Conservation (phyloP, 2,329 filamentous ascomycete species). For the Tolypocladium tundrense region DNA sequence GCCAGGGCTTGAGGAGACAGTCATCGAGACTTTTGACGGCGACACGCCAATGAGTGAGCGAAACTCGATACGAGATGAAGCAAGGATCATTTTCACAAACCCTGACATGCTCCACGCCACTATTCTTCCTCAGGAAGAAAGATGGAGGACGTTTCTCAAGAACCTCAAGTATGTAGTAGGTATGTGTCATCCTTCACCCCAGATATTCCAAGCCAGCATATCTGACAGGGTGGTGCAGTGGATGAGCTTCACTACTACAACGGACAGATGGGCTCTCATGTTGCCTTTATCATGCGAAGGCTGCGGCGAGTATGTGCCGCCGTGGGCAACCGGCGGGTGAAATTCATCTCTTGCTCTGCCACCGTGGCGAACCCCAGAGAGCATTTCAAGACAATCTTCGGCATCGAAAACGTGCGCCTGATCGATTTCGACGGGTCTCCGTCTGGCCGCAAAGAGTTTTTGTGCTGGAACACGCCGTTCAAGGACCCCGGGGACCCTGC, state of each 20-base stretch:
- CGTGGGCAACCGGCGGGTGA: constrained; percentile 73
- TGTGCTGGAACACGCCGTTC: constrained; percentile 96
- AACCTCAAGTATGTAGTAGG: constrained; percentile 82
- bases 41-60: constrained; percentile 79
- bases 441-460: constrained; percentile 79
- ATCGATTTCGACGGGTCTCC: constrained; percentile 91
- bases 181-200: constrained; percentile 15
- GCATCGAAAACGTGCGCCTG: constrained; percentile 67
- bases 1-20: constrained; percentile 59
- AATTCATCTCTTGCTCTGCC: constrained; percentile 91
- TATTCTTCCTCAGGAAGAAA: constrained; percentile 82
- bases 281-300: constrained; percentile 89
- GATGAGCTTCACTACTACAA: constrained; percentile 96
- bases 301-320: constrained; percentile 81
- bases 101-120: constrained; percentile 96
- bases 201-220: too few species aligned
- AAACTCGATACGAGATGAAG: constrained; percentile 75
- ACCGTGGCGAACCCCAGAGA: constrained; percentile 87
- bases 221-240: constrained; percentile 27
- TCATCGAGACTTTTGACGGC: constrained; percentile 92
- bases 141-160: constrained; percentile 80
- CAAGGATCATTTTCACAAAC: constrained; percentile 91
- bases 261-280: constrained; percentile 84
- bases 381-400: constrained; percentile 93
- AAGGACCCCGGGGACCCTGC: constrained; percentile 81